Conservation (phyloP, 2,329 filamentous ascomycete species). For the Neoascochyta sp. region DNA sequence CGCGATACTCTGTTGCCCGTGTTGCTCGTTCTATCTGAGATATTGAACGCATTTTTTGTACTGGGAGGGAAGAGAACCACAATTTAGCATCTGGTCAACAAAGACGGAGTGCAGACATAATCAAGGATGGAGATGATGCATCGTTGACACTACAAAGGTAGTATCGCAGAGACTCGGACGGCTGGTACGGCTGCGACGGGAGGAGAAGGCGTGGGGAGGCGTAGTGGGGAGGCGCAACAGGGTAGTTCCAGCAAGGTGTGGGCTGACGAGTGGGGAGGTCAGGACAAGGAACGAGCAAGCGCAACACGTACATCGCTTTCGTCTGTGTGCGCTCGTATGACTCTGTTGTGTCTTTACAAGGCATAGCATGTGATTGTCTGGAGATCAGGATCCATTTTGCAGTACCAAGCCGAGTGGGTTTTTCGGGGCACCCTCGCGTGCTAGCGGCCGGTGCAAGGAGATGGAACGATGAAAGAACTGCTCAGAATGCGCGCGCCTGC, state of each 20-base stretch:
- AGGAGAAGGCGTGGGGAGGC: neutral
- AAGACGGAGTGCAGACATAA: neutral
- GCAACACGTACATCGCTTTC: slow-evolving; percentile 14
- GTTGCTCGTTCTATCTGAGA: slow-evolving; percentile 1
- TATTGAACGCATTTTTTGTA: neutral
- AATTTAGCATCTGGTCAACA: slow-evolving; percentile 5
- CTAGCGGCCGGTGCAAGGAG: too few relatives aligned
- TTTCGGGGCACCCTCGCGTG: too few relatives aligned
- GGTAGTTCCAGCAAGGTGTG: too few relatives aligned
- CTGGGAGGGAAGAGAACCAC: neutral
- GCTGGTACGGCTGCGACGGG: neutral
- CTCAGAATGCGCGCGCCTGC: too few relatives aligned
- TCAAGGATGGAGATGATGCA: too few relatives aligned
- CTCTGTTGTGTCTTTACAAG: slow-evolving; percentile 10
- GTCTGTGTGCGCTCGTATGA: slow-evolving; percentile 5
- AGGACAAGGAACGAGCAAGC: slow-evolving; percentile 2
- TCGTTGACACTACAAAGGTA: too few relatives aligned
- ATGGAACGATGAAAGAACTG: too few relatives aligned
- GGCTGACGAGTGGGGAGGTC: too few relatives aligned
- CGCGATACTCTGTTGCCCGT: too few relatives aligned
- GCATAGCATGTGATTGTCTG: slow-evolving; percentile 12
- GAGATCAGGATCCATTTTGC: slow-evolving; percentile 19
- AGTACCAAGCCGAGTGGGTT: too few relatives aligned
- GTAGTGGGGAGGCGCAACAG: neutral
- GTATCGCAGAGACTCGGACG: neutral